Conservation (phyloP, 139 green algal genomes). For the Mychonastes homosphaera region DNA sequence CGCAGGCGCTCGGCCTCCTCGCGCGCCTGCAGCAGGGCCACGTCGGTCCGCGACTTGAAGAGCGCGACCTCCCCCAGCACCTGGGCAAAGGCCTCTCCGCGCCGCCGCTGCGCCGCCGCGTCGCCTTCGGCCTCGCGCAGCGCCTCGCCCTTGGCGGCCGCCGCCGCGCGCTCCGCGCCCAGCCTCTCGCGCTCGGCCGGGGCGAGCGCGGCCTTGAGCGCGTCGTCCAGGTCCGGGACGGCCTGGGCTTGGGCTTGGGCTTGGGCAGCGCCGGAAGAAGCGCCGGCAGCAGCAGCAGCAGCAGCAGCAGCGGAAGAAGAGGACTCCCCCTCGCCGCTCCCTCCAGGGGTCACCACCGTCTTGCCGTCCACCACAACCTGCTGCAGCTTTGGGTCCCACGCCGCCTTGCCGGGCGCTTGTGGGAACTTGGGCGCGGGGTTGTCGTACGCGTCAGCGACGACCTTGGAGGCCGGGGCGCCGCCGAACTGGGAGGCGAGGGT, state of each 20-base stretch:
- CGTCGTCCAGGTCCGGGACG: too few species aligned
- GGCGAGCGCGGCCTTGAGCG: too few species aligned
- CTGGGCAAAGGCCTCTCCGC: constrained; percentile 24
- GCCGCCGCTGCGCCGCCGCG: constrained; percentile 15
- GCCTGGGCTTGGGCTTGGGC: too few species aligned
- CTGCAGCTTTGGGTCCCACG: constrained; percentile 6
- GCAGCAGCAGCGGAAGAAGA: background rate
- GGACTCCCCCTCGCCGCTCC: background rate
- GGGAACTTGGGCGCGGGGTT: constrained; percentile 12
- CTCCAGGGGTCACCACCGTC: background rate
- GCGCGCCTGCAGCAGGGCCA: constrained; percentile 46
- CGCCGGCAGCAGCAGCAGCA: background rate
- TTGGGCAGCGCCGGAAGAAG: too few species aligned
- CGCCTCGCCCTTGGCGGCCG: constrained; percentile 13
- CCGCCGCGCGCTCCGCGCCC: background rate
- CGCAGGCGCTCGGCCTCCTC: constrained; percentile 28
- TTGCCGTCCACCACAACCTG: constrained; percentile 5
- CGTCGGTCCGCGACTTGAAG: constrained; percentile 53
- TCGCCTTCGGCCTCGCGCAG: constrained; percentile 18
- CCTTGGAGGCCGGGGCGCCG: constrained; percentile 7
- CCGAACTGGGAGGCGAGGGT: constrained; percentile 31
- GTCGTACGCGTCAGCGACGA: constrained; percentile 17
- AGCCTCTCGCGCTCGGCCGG: too few species aligned
- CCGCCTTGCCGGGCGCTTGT: constrained; percentile 24
- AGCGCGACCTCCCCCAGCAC: constrained; percentile 48